These are phyloP conservation scores for Astragalus membranaceus DNA, from an alignment of 306 rosid genomes.

Conservation along the genomic window DNA sequence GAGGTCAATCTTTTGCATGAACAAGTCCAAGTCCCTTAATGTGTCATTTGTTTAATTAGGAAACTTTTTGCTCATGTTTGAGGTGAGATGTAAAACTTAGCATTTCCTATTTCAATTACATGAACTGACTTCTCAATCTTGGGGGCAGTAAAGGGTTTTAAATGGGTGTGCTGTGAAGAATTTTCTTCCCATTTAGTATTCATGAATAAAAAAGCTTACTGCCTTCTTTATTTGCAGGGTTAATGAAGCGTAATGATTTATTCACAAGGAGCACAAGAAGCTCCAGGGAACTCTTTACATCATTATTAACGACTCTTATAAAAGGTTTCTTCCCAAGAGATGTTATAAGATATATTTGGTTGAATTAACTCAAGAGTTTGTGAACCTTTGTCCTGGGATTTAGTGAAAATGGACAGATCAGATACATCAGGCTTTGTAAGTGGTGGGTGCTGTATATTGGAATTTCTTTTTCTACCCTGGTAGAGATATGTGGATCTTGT, in stretches of 20 bases:
- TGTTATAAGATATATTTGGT: slow-evolving; percentile 61
- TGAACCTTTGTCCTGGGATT: slow-evolving; percentile 15
- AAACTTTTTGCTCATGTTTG: background rate
- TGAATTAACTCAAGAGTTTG: slow-evolving; percentile 24
- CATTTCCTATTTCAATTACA: background rate
- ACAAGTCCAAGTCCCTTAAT: background rate
- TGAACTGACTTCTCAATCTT: background rate
- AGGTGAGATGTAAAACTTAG: background rate
- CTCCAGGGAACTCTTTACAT: slow-evolving; percentile 50
- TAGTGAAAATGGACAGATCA: slow-evolving; percentile 63
- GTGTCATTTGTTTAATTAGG: background rate
- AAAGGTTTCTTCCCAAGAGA: slow-evolving; percentile 92
- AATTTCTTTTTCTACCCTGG: slow-evolving; percentile 31
- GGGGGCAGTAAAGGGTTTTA: background rate
- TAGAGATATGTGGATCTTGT: slow-evolving; percentile 25
- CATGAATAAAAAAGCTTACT: background rate
- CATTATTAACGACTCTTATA: slow-evolving; percentile 39
- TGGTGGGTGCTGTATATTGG: slow-evolving; percentile 45
- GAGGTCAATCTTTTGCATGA: too few relatives aligned
- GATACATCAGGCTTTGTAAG: slow-evolving; percentile 96
- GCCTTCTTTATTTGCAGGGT: slow-evolving; percentile 43
- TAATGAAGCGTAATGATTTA: slow-evolving; percentile 64
- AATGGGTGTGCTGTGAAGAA: background rate
- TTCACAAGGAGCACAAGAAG: slow-evolving; percentile 61
- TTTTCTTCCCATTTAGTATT: background rate